Percentiles rank a stretch among this genome's conserved stretches.
These are phyloP conservation scores for Mucor piriformis DNA, from an alignment of 371 early-diverging fungal species.

Conservation along the genomic window DNA sequence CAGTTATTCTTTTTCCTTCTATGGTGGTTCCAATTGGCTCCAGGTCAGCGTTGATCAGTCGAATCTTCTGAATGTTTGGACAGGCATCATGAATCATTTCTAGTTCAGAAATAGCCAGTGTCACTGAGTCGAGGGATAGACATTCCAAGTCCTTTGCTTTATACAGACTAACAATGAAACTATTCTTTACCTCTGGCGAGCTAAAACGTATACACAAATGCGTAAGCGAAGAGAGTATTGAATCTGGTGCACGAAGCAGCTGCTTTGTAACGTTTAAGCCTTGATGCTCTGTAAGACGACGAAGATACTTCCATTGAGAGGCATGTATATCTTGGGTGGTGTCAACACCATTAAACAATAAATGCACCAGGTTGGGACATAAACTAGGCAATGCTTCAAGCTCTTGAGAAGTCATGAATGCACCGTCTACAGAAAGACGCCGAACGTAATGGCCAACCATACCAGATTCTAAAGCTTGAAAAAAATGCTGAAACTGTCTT, in stretches of 20 bases:
- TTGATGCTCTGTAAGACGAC: conserved; percentile 10
- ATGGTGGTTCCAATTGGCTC: conserved; percentile 1
- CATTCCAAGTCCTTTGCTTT: conserved; percentile 5
- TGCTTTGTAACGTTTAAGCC: conserved; percentile 7
- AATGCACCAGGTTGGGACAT: conserved; percentile 12
- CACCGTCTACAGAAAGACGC: conserved; percentile 11
- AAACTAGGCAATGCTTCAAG: conserved; percentile 4
- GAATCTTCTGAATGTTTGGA: conserved; percentile 9
- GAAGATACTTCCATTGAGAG: conserved; percentile 13
- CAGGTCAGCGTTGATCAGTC: conserved; percentile 4
- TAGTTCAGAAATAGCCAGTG: conserved; percentile 11
- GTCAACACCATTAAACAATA: conserved; percentile 7
- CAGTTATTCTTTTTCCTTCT: conserved; percentile 4
- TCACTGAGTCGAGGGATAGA: conserved; percentile 11
- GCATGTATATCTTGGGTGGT: not conserved
- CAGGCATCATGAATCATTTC: conserved; percentile 20
- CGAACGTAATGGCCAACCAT: conserved; percentile 14
- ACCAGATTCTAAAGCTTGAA: not conserved
- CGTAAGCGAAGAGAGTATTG: conserved; percentile 1
- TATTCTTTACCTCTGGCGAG: not conserved
- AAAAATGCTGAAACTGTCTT: conserved; percentile 17
- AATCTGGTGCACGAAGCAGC: not conserved
- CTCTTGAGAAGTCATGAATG: conserved; percentile 5
- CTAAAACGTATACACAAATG: conserved; percentile 8
- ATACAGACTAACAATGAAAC: conserved; percentile 4